Evolutionary conservation across 2,329 filamentous ascomycete genomes (phyloP).

Genomic region (Cladosporium sp.): DNA sequence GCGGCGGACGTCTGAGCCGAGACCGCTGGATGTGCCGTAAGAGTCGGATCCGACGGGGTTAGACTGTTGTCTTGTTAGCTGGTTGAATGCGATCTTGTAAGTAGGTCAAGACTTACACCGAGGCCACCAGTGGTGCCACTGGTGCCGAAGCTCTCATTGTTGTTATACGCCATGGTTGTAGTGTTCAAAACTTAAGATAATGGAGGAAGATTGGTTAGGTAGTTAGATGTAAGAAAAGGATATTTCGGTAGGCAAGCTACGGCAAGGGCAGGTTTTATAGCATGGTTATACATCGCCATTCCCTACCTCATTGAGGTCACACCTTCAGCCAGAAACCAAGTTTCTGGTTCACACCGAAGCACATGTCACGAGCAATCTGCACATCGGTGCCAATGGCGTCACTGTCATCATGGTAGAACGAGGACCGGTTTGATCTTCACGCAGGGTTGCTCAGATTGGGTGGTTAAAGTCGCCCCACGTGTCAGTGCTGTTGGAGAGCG

Average conservation of each 20-base stretch:
- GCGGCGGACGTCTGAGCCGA: background rate
- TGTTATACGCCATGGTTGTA: conserved; percentile 10
- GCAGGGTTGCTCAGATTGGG: background rate
- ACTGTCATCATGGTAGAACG: background rate
- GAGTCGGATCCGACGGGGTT: background rate
- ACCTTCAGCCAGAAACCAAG: background rate
- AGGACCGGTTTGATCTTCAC: conserved; percentile 3
- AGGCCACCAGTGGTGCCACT: conserved; percentile 1
- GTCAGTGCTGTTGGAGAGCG: background rate
- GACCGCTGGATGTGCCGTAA: conserved; percentile 1
- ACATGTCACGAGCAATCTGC: conserved; percentile 6
- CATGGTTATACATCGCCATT: background rate
- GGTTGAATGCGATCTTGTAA: background rate
- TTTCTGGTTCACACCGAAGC: background rate
- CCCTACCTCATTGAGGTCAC: background rate
- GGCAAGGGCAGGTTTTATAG: background rate
- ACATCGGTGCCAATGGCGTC: conserved; percentile 1
- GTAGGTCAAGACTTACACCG: background rate
- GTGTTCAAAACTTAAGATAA: background rate
- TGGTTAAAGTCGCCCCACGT: background rate
- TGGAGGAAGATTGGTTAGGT: background rate
- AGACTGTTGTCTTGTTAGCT: background rate
- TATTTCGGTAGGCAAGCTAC: background rate
- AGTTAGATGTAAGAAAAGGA: background rate
- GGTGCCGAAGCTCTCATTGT: conserved; percentile 5